Conservation (phyloP, 108 stramenopile genomes). For the Stephanodiscus minutulus region DNA sequence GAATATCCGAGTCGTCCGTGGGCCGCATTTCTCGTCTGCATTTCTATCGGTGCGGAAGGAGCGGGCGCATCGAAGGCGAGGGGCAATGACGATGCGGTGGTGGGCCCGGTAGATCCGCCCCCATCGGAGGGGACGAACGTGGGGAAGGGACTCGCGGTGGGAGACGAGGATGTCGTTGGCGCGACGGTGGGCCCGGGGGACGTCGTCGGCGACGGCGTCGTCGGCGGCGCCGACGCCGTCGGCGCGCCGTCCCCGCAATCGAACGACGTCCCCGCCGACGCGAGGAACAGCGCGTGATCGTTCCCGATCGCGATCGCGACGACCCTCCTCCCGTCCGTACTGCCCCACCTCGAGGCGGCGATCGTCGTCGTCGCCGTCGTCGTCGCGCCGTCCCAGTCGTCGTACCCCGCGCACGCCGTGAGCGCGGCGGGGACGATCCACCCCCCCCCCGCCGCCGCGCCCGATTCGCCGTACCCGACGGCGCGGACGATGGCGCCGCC, state of each 20-base stretch:
- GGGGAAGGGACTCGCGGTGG: not conserved
- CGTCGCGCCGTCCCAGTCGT: not conserved
- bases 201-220: not conserved
- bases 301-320: constrained; percentile 32
- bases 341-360: not conserved
- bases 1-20: not conserved
- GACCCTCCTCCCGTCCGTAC: not conserved
- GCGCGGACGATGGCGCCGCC: constrained; percentile 21
- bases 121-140: not conserved
- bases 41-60: not conserved
- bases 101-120: not conserved
- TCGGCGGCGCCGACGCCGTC: not conserved
- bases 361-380: too few species aligned
- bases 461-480: constrained; percentile 32
- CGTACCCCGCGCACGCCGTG: constrained; percentile 19
- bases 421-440: constrained; percentile 4
- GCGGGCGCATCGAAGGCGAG: not conserved
- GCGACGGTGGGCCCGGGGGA: not conserved
- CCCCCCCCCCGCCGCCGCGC: constrained; percentile 17
- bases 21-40: not conserved
- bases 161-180: not conserved
- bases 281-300: constrained; percentile 41
- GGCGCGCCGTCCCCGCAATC: not conserved
- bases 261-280: constrained; percentile 10
- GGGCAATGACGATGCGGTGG: not conserved